Evolutionary conservation across 1,139 yeast genomes (phyloP).

Genomic region (Lipomyces yarrowii): DNA sequence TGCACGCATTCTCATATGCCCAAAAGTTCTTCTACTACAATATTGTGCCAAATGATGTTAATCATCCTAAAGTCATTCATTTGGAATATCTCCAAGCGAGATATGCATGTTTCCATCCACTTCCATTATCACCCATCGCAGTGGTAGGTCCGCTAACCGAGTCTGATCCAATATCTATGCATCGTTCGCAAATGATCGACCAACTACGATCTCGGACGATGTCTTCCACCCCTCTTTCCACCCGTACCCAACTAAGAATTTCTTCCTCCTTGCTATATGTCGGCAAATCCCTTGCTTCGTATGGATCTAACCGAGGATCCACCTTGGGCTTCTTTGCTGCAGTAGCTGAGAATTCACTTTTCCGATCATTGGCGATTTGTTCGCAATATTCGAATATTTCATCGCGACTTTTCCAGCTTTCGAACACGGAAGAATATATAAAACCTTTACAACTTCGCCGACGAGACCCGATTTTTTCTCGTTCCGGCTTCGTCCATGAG

Average conservation of each 20-base stretch:
- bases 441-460: constrained; percentile 36
- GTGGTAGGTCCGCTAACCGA: neutral
- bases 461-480: constrained; percentile 14
- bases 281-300: constrained; percentile 40
- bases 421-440: constrained; percentile 37
- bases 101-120: constrained; percentile 13
- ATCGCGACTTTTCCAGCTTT: constrained; percentile 42
- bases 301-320: constrained; percentile 44
- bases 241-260: constrained; percentile 38
- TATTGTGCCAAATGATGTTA: neutral
- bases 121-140: constrained; percentile 8
- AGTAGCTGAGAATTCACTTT: constrained; percentile 3
- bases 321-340: constrained; percentile 17
- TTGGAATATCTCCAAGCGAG: constrained; percentile 7
- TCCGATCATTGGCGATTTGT: constrained; percentile 35
- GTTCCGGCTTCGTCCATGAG: constrained; percentile 19
- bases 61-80: neutral
- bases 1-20: neutral
- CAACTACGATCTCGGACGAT: constrained; percentile 39
- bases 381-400: constrained; percentile 39
- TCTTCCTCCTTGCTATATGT: constrained; percentile 32
- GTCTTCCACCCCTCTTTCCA: constrained; percentile 39
- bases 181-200: constrained; percentile 21
- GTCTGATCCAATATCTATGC: constrained; percentile 14
- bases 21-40: neutral